A percentile compares a stretch with the other conserved stretches of the same genome.
Evolutionary conservation across 352 stramenopile genomes (phyloP).

Genomic region (Phytophthora hibernalis): DNA sequence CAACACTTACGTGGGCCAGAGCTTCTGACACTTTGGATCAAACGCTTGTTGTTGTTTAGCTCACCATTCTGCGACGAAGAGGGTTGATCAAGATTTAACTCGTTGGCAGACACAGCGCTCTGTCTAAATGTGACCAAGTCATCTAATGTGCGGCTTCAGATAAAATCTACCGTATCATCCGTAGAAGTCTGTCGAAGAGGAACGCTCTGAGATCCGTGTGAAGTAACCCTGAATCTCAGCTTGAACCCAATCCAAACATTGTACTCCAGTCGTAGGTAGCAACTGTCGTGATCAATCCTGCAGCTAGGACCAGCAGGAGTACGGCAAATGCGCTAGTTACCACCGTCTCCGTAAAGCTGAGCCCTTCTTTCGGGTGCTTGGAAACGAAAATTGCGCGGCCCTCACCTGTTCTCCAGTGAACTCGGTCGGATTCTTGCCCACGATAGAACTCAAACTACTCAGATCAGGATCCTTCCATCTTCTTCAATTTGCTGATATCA

Average conservation of each 20-base stretch:
- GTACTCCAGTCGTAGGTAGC: background rate
- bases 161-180: no score
- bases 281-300: background rate
- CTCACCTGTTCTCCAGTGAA: background rate
- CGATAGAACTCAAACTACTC: background rate
- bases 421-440: background rate
- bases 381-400: background rate
- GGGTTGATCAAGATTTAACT: no score
- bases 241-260: no score
- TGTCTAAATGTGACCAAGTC: no score
- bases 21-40: constrained; percentile 28
- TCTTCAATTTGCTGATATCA: background rate
- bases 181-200: no score
- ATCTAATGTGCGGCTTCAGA: no score
- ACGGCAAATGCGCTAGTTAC: background rate
- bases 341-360: background rate
- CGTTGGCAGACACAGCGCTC: no score
- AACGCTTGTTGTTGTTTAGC: no score
- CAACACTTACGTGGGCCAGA: constrained; percentile 24
- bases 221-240: no score
- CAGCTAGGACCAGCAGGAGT: background rate
- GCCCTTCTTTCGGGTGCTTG: constrained; percentile 1
- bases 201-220: no score
- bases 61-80: no score
- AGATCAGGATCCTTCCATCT: background rate